Conservation (phyloP, 208 protist genomes). For the Tritrichomonas musculus region DNA sequence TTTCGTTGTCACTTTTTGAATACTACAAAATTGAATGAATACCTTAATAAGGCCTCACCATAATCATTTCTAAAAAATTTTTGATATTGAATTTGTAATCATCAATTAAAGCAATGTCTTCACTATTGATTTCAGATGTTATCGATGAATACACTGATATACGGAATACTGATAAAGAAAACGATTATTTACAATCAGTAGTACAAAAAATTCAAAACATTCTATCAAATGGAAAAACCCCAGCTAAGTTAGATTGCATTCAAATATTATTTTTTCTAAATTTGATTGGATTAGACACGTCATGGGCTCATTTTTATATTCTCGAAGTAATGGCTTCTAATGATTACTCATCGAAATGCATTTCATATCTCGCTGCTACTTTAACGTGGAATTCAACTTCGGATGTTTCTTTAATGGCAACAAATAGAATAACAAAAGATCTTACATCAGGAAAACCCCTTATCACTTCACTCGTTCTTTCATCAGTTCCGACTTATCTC, state of each 20-base stretch:
- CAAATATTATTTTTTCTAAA: background rate
- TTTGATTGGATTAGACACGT: background rate
- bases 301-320: constrained; percentile 10
- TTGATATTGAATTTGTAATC: too few relatives aligned
- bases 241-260: background rate
- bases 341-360: background rate
- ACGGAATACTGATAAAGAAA: too few relatives aligned
- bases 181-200: too few relatives aligned
- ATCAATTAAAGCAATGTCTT: too few relatives aligned
- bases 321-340: background rate
- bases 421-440: background rate
- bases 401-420: background rate
- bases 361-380: background rate
- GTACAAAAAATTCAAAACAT: too few relatives aligned
- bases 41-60: too few relatives aligned
- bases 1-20: too few relatives aligned
- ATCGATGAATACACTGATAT: too few relatives aligned
- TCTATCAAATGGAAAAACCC: too few relatives aligned
- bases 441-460: background rate
- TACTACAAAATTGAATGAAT: too few relatives aligned
- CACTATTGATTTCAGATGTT: too few relatives aligned
- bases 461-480: background rate
- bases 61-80: too few relatives aligned
- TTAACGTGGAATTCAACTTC: background rate
- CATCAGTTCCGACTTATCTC: background rate